These are phyloP conservation scores for Chalciporus sp. DNA, from an alignment of 1,284 basidiomycete species.

Conservation along the genomic window DNA sequence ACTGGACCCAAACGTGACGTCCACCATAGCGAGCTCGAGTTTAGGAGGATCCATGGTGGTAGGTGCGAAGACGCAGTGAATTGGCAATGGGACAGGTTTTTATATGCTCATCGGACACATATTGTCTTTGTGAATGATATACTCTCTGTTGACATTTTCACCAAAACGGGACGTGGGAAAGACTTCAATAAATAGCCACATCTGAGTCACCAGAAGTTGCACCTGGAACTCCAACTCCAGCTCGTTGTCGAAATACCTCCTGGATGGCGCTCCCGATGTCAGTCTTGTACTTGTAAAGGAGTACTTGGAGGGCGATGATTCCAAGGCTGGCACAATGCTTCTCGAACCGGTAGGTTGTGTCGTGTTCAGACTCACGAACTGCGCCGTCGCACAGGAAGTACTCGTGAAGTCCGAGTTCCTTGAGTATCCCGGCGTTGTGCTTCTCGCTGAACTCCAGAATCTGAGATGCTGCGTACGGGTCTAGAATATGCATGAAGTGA, in stretches of 20 bases:
- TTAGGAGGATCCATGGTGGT: no score
- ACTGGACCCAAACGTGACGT: no score
- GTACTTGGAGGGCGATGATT: conserved; percentile 93
- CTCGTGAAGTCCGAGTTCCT: conserved; percentile 91
- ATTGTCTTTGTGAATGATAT: no score
- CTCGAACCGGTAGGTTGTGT: conserved; percentile 97
- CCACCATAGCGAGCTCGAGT: no score
- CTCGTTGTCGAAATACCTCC: conserved; percentile 91
- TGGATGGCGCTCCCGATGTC: conserved; percentile 93
- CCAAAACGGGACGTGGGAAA: no score
- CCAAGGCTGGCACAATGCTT: conserved; percentile 95
- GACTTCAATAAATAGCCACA: no score
- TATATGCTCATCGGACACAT: no score
- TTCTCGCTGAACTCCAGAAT: conserved; percentile 97
- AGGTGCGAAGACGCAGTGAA: no score
- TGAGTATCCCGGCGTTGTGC: conserved; percentile 85
- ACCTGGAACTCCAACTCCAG: conserved; percentile 86
- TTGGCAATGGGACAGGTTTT: no score
- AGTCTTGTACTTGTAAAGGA: conserved; percentile 92
- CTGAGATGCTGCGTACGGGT: conserved; percentile 92
- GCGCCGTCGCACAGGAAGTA: conserved; percentile 98
- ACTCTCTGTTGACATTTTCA: no score
- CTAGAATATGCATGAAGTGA: conserved; percentile 96
- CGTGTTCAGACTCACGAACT: conserved; percentile 94
- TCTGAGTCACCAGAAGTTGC: no score